A percentile compares a stretch with the other conserved stretches of the same genome.
Conservation (phyloP, 345 rosid genomes). For the Gossypium bickii region DNA sequence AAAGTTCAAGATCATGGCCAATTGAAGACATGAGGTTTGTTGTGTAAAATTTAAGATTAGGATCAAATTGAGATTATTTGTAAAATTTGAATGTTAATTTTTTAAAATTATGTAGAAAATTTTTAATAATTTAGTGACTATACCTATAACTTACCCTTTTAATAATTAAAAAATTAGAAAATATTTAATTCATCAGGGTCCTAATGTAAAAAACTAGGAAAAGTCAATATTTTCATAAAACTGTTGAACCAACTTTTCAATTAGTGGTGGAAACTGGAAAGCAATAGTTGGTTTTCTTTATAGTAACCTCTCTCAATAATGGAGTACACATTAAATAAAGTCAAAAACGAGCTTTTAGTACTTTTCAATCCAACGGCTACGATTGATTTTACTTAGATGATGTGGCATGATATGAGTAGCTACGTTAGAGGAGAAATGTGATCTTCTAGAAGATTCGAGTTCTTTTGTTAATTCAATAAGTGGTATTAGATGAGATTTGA, state of each 20-base stretch:
- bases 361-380: too few relatives aligned
- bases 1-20: too few relatives aligned
- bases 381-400: background rate
- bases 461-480: background rate
- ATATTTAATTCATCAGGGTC: too few relatives aligned
- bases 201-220: background rate
- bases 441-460: background rate
- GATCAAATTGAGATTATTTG: too few relatives aligned
- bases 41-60: too few relatives aligned
- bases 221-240: background rate
- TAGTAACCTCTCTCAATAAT: background rate
- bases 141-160: too few relatives aligned
- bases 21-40: too few relatives aligned
- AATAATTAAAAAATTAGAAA: too few relatives aligned
- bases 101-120: too few relatives aligned
- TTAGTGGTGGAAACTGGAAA: background rate
- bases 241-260: background rate
- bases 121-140: too few relatives aligned
- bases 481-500: too few relatives aligned
- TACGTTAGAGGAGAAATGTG: background rate
- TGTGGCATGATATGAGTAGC: background rate
- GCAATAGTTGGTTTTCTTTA: background rate
- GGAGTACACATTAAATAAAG: background rate
- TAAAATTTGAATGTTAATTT: too few relatives aligned
- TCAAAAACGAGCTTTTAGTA: background rate